Evolutionary conservation across 2,329 filamentous ascomycete genomes (phyloP).

Genomic region (Sclerotiophoma versabilis): DNA sequence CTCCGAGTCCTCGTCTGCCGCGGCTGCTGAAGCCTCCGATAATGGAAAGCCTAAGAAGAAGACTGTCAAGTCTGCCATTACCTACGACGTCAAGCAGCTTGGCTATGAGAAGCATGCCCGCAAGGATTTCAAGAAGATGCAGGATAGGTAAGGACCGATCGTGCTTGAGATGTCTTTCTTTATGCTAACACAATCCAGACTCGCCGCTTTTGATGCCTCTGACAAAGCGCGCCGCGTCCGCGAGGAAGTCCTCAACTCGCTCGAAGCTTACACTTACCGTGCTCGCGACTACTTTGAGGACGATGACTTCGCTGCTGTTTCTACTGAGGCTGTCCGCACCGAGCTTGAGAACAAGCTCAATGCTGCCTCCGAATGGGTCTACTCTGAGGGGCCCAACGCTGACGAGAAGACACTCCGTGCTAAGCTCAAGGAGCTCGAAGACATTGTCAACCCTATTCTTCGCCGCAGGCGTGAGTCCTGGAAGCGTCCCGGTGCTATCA

Average conservation of each 20-base stretch:
- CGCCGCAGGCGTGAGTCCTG: constrained; percentile 75
- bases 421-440: constrained; percentile 78
- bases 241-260: constrained; percentile 87
- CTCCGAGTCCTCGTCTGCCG: constrained; percentile 54
- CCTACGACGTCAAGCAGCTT: constrained; percentile 53
- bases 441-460: constrained; percentile 78
- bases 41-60: constrained; percentile 57
- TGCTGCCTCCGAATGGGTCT: constrained; percentile 86
- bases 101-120: constrained; percentile 65
- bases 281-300: constrained; percentile 82
- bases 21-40: constrained; percentile 57
- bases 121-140: constrained; percentile 66
- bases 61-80: constrained; percentile 60
- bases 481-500: constrained; percentile 74
- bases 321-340: constrained; percentile 72
- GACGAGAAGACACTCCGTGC: constrained; percentile 75
- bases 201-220: constrained; percentile 84
- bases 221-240: constrained; percentile 78
- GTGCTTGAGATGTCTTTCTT: not conserved
- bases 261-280: constrained; percentile 94
- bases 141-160: constrained; percentile 58
- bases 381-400: constrained; percentile 81
- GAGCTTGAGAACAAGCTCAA: constrained; percentile 72
- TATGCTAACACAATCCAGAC: constrained; percentile 55
- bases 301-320: constrained; percentile 73